Base-by-base conservation (phyloP, 192 early-diverging fungal genomes). In the Linnemannia hyalina region DNA sequence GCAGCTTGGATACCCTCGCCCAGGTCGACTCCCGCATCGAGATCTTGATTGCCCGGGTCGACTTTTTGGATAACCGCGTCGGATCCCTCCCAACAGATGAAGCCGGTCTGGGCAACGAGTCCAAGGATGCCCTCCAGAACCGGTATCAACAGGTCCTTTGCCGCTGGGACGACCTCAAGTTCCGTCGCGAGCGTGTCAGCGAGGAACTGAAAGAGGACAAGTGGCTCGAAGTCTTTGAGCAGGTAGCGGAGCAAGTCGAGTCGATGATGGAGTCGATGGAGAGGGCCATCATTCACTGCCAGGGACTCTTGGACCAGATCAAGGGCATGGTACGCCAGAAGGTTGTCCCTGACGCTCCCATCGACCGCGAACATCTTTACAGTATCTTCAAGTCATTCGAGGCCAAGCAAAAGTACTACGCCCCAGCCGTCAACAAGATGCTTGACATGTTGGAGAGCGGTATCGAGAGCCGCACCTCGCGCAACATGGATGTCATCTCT, bases 131-230 rank as follows among this genome's bases (percentile, higher is more conserved):
- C 5, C 79, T 86, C 54, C 84, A 86, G 63, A 81, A 76, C 54
- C 69, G 72, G 15, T 86, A 86, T 68, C 84, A 86, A 40, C 84
- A 86, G 7, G 84, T 86, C 46, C 89, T 87, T 29, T 88, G 85
- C 69, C 81, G 83, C 35, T 93, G 91, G 91, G 92, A 93, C 16
- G 82, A 76, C 32, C 81, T 93, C 71, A 86, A 91, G 44, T 73
- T 90, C n/a, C 90, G 92, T 70, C 92, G 92, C 29, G 90, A 92
- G 65, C 88, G 90, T 18, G 78, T 93, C 73, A 92, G 90, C 46
- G 85, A 90, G n/a, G 92, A 93, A 32, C 79, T 91, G 18, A 93
- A 93, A 70, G 92, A 93, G 77, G 92, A 93, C 41, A 82, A 80
- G 76, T 93, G 92, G 92, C 80, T 92, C 22, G 78, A 81, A 20